These are phyloP conservation scores for Melocanna baccifera DNA, from an alignment of 176 grass and related monocot genomes.

Conservation along the genomic window DNA sequence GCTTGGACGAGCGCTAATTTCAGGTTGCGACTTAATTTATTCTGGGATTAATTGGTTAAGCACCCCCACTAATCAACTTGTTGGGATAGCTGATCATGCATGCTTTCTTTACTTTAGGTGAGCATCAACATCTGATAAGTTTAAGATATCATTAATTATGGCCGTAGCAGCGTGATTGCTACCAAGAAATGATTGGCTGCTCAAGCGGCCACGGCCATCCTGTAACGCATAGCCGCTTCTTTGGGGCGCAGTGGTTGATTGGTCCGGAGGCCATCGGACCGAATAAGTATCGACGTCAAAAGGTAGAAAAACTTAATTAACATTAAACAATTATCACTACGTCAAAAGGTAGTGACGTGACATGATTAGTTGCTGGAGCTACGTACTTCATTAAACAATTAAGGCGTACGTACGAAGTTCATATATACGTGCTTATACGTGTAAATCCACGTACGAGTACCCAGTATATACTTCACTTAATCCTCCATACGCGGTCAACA, in stretches of 20 bases:
- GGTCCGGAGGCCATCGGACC: background rate
- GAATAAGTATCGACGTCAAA: background rate
- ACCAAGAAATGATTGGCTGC: background rate
- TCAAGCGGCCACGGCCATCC: background rate
- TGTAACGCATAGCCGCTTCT: background rate
- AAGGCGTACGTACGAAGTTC: background rate
- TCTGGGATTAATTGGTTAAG: background rate
- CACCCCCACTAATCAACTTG: slow-evolving; percentile 1
- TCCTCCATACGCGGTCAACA: no score
- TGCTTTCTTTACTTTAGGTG: slow-evolving; percentile 13
- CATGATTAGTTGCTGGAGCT: background rate
- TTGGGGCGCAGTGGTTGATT: background rate
- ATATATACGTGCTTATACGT: background rate
- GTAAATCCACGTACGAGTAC: background rate
- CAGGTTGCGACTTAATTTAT: background rate
- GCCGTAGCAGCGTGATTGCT: background rate
- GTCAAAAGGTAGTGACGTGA: background rate
- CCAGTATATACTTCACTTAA: background rate
- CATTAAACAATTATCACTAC: no score
- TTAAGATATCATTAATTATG: background rate
- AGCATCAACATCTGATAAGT: background rate
- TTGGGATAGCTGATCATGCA: background rate
- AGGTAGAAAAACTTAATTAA: background rate
- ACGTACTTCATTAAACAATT: background rate
- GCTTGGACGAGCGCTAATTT: no score